Evolutionary conservation across 768 basidiomycete genomes (phyloP).

Genomic region (Boletus reticuloceps): DNA sequence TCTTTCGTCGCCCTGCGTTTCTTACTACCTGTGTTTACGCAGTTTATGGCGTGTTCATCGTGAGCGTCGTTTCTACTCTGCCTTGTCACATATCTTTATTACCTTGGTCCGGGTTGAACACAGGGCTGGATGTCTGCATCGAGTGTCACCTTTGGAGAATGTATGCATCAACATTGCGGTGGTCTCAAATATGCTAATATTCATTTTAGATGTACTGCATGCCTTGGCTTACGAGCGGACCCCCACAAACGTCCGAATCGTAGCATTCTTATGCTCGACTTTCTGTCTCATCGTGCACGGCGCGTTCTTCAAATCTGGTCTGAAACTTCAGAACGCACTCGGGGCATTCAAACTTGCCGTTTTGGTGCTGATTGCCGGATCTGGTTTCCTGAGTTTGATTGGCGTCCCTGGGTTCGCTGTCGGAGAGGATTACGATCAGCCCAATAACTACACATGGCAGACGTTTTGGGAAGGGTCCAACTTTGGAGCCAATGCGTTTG

Average conservation of each 20-base stretch:
- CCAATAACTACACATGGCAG: slow-evolving; percentile 58
- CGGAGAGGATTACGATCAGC: slow-evolving; percentile 47
- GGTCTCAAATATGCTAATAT: not conserved
- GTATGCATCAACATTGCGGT: slow-evolving; percentile 31
- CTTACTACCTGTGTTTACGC: slow-evolving; percentile 59
- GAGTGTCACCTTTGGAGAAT: slow-evolving; percentile 71
- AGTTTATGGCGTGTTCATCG: slow-evolving; percentile 55
- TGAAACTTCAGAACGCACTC: slow-evolving; percentile 62
- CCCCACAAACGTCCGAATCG: slow-evolving; percentile 46
- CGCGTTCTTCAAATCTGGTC: slow-evolving; percentile 48
- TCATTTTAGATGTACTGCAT: slow-evolving; percentile 52
- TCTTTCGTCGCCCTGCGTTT: slow-evolving; percentile 60
- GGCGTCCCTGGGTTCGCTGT: slow-evolving; percentile 51
- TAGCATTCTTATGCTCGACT: slow-evolving; percentile 54
- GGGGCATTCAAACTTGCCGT: slow-evolving; percentile 62
- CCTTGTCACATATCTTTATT: not conserved
- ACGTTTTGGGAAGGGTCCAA: slow-evolving; percentile 63
- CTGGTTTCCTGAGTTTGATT: slow-evolving; percentile 51
- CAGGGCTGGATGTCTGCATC: slow-evolving; percentile 61
- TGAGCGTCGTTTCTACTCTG: slow-evolving; percentile 28
- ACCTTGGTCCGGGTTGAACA: not conserved
- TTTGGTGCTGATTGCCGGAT: slow-evolving; percentile 48
- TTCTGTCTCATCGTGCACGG: slow-evolving; percentile 60
- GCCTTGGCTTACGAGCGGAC: slow-evolving; percentile 47
- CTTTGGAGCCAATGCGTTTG: slow-evolving; percentile 56